Percentiles rank a stretch among this genome's conserved stretches.
phyloP scores from a whole-genome alignment of 1,139 yeast species.

The Meyerozyma guilliermondii region DNA sequence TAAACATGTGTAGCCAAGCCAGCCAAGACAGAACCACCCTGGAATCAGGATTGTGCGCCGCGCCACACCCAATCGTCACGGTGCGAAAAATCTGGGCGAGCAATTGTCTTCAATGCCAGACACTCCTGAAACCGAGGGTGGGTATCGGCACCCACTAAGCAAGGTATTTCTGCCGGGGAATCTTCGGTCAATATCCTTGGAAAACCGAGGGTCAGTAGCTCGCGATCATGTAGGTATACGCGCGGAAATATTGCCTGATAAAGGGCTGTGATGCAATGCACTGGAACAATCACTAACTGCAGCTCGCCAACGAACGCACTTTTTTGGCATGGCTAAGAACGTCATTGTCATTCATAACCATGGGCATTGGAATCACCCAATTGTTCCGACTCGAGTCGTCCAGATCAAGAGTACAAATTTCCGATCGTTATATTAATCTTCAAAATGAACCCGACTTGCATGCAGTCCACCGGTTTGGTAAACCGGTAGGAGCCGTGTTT shows the following conservation, averaged over 20 bases:
- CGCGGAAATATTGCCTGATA: not conserved
- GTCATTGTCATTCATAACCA: conserved; percentile 35
- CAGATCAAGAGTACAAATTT: conserved; percentile 15
- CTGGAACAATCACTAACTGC: not conserved
- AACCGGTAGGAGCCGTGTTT: conserved; percentile 33
- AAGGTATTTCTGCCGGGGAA: conserved; percentile 4
- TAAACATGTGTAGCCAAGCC: too few species aligned
- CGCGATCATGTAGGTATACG: conserved; percentile 40
- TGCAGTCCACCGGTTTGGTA: conserved; percentile 22
- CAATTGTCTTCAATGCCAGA: not conserved
- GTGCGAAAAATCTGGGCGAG: not conserved
- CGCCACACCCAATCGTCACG: not conserved
- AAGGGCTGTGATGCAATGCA: not conserved
- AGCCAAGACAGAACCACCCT: too few species aligned
- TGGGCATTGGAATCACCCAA: conserved; percentile 41
- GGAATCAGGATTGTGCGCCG: not conserved
- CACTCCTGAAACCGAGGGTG: not conserved
- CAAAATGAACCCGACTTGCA: conserved; percentile 3
- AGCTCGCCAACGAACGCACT: conserved; percentile 72
- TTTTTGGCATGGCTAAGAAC: conserved; percentile 76
- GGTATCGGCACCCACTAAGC: not conserved
- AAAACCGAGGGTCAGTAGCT: conserved; percentile 45
- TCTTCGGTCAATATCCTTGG: conserved; percentile 13
- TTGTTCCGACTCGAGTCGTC: conserved; percentile 29
- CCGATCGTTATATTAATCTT: conserved; percentile 9